Evolutionary conservation across 768 basidiomycete species (phyloP), one percentile per base, ranked within the genome.

Genomic region (Lactifluus hygrophoroides): DNA sequence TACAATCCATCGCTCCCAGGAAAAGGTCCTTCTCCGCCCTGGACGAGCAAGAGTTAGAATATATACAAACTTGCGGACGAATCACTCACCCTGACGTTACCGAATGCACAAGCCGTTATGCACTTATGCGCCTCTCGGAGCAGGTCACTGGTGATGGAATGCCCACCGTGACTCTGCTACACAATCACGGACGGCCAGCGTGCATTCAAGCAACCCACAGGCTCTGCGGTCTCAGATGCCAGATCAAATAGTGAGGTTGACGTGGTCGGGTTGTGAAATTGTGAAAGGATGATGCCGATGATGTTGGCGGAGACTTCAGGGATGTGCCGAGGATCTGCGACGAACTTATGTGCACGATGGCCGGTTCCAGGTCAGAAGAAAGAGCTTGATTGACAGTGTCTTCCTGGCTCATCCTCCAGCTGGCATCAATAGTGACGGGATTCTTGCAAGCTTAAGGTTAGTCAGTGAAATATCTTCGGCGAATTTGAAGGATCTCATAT

Each of bases 271-370:
- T 71, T 89, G 28, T 91, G 88, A 88, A 74, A 78, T n/a, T n/a
- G n/a, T n/a, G n/a, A n/a, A n/a, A n/a, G n/a, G n/a, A n/a, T n/a
- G n/a, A n/a, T n/a, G n/a, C n/a, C n/a, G n/a, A n/a, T 53, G 73
- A 76, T 46, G 78, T 90, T 5, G 85, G 86, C 0, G 77, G 77
- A 9, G 89, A 92, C 63, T 87, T 82, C 64, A 72, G 88, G 37
- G 90, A 92, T 52, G 78, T 81, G 51, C 62, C 88, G 63, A 75
- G 85, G 65, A 77, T 82, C 54, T 86, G 86, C 60, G 90, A 92
- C 67, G 90, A 92, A 68, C 74, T 90, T 45, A 84, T 91, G 3
- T 74, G 90, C 54, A 83, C 81, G 7, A 74, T 88, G 68, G 91
- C 90, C 8, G 84, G 82, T n/a, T n/a, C n/a, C n/a, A n/a, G n/a